phyloP scores from a whole-genome alignment of 345 rosid genomes.

The Citrus maxima region DNA sequence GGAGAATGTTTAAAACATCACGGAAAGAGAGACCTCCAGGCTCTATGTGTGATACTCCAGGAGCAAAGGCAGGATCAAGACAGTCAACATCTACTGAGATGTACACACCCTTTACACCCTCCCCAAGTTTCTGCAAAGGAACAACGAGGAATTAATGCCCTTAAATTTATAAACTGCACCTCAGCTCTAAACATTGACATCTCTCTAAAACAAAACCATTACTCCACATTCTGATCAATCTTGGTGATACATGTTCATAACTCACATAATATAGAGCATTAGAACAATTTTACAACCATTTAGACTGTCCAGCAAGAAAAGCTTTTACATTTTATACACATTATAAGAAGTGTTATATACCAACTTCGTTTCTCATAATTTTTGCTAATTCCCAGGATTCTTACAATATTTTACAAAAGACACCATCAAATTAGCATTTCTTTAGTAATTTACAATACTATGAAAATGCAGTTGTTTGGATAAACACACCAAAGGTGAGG shows the following conservation, averaged over 20 bases:
- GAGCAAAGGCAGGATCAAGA: slow-evolving; percentile 98
- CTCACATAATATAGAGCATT: not conserved
- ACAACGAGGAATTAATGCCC: not conserved
- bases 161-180: not conserved
- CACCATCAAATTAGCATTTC: not conserved
- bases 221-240: not conserved
- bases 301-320: not conserved
- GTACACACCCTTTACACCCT: slow-evolving; percentile 93
- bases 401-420: not conserved
- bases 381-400: not conserved
- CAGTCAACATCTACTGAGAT: slow-evolving; percentile 89
- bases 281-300: not conserved
- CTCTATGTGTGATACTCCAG: slow-evolving; percentile 96
- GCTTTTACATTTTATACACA: not conserved
- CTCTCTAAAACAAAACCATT: not conserved
- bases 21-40: slow-evolving; percentile 98
- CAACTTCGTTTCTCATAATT: not conserved
- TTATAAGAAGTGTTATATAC: not conserved
- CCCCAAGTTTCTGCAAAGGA: slow-evolving; percentile 83
- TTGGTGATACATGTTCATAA: not conserved
- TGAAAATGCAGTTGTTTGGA: not conserved
- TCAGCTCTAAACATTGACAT: not conserved
- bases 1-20: slow-evolving; percentile 85
- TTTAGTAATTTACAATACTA: not conserved
- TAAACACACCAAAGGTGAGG: not conserved